Base-by-base conservation (phyloP, 2,329 filamentous ascomycete genomes). In the Penicillium fuscoglaucum region DNA sequence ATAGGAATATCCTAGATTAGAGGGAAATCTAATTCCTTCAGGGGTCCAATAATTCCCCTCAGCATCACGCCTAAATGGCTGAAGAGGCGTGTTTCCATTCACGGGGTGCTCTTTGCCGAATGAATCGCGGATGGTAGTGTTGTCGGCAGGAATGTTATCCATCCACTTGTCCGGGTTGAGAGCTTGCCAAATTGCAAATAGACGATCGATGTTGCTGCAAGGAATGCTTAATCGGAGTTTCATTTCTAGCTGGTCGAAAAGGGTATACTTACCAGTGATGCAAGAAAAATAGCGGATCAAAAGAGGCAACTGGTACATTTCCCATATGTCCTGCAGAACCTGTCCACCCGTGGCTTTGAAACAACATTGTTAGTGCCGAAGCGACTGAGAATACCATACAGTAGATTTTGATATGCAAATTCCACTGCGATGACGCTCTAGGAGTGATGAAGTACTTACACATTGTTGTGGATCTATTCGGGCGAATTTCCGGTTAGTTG, bases 251-350 rank as follows among this genome's bases (percentile, higher is more conserved):
- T 26, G 12, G 31, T 4, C 9, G 5, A 40, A 26, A 8, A n/a
- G 29, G n/a, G 13, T 35, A 12, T n/a, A 28, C 61, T 59, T 64
- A 78, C 77, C 72, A 69, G 66, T 93, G 90, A 66, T 93, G 89
- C 9, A 93, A 75, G 74, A 88, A 90, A 73, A 93, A 93, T 6
- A 90, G 76, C 0, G 90, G 90, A 69, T 96, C 91, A 70, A 91
- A 95, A 0, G 88, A 84, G 1, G 90, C 89, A 61, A 89, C 87
- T n/a, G 87, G 84, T 33, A 87, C 85, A 71, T 84, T 88, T 43
- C 83, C 84, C 84, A 90, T 89, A 66, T 90, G 88, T 2, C 89
- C 88, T 40, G 75, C 72, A 53, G 82, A 76, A 39, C 83, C 89
- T 6, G 82, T 79, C 57, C 83, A 80, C 39, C 82, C 82, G 63